Evolutionary conservation across 441 rosid species (phyloP).

Genomic region (Flueggea neowawraea): DNA sequence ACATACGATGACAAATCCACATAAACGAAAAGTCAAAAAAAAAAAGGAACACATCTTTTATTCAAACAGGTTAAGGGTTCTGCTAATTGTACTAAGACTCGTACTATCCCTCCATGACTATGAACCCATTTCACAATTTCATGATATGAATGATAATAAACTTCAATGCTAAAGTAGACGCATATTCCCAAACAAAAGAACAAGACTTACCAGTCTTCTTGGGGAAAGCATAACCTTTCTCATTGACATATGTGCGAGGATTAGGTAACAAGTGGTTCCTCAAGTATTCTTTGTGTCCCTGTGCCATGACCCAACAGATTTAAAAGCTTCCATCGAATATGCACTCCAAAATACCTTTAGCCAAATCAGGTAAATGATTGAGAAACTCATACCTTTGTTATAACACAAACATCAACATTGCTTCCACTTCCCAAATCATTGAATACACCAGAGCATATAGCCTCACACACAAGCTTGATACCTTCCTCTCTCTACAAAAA

Average conservation of each 20-base stretch:
- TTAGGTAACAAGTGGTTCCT: slow-evolving; percentile 91
- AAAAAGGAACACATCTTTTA: too few relatives aligned
- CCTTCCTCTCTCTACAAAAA: slow-evolving; percentile 83
- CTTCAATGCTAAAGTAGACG: not conserved
- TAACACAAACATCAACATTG: slow-evolving; percentile 95
- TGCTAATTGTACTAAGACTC: too few relatives aligned
- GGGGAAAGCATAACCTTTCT: slow-evolving; percentile 64
- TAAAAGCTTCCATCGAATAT: slow-evolving; percentile 10
- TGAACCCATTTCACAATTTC: too few relatives aligned
- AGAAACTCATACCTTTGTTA: slow-evolving; percentile 73
- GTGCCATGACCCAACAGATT: slow-evolving; percentile 17
- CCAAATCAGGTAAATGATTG: not conserved
- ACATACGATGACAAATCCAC: too few relatives aligned
- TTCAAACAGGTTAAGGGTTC: too few relatives aligned
- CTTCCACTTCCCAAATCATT: slow-evolving; percentile 99
- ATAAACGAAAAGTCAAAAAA: too few relatives aligned
- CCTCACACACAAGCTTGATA: slow-evolving; percentile 67
- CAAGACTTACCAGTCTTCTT: slow-evolving; percentile 68
- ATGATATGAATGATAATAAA: too few relatives aligned
- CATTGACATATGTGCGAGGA: slow-evolving; percentile 75
- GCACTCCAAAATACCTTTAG: slow-evolving; percentile 1
- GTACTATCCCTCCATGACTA: too few relatives aligned
- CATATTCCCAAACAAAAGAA: not conserved
- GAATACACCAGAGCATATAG: slow-evolving; percentile 90
- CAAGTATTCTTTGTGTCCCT: slow-evolving; percentile 88